Evolutionary conservation across 805 yeast species (phyloP).

Genomic region (Candida pini): DNA sequence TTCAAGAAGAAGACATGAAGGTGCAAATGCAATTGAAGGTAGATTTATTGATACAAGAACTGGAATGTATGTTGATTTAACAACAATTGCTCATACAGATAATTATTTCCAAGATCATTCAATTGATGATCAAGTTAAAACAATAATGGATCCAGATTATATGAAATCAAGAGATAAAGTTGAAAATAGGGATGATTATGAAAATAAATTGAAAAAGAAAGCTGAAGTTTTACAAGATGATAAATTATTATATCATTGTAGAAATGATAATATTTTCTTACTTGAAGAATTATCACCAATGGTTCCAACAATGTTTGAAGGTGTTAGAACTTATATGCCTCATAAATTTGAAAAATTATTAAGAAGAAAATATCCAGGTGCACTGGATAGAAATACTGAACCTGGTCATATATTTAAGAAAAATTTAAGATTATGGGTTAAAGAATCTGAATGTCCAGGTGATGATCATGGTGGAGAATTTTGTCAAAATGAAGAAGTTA

Average conservation of each 20-base stretch:
- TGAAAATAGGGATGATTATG: slow-evolving; percentile 13
- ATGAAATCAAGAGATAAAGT: slow-evolving; percentile 6
- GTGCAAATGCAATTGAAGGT: slow-evolving; percentile 57
- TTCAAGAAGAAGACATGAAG: slow-evolving; percentile 44
- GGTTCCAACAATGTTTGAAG: slow-evolving; percentile 45
- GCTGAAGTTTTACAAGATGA: slow-evolving; percentile 18
- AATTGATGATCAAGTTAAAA: slow-evolving; percentile 12
- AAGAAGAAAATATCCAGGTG: slow-evolving; percentile 42
- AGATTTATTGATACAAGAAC: slow-evolving; percentile 59
- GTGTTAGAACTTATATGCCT: slow-evolving; percentile 52
- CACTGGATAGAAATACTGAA: slow-evolving; percentile 31
- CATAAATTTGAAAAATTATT: slow-evolving; percentile 35
- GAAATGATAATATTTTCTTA: slow-evolving; percentile 47
- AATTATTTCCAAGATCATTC: slow-evolving; percentile 22
- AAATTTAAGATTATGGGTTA: slow-evolving; percentile 53
- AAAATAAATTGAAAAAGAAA: slow-evolving; percentile 6
- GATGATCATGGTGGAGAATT: slow-evolving; percentile 22
- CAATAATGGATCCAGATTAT: slow-evolving; percentile 19
- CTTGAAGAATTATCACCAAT: slow-evolving; percentile 46
- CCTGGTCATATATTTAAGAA: slow-evolving; percentile 41
- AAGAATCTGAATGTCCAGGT: slow-evolving; percentile 20
- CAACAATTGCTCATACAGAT: slow-evolving; percentile 44
- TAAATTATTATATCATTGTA: slow-evolving; percentile 38
- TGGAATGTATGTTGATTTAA: slow-evolving; percentile 63
- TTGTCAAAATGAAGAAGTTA: slow-evolving; percentile 27